Evolutionary conservation across 148 eudicot genomes (phyloP), one percentile per base, ranked within the genome.

Genomic region (Camellia japonica): DNA sequence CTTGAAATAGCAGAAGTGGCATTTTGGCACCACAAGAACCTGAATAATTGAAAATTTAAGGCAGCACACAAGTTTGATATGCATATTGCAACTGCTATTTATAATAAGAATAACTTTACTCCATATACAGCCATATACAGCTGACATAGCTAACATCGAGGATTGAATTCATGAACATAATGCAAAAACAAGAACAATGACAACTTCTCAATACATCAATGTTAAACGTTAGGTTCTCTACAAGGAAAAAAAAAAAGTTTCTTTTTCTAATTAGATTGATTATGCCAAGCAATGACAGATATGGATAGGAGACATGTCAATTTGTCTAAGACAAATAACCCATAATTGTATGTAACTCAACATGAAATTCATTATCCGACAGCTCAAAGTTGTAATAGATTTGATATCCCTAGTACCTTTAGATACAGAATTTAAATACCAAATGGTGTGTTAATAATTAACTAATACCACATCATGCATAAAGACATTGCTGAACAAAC

Each of bases 21-120:
- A 90, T 93, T 95, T 83, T 95, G 91, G 43, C 98, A 94, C 98
- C 98, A 95, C 88, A 95, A 90, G 83, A 93, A 95, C 89, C 98
- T 95, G 86, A 78, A 19, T 20, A 79, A 76, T 80, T 10, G 43
- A 70, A 51, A 62, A 41, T 42, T 7, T 5, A 30, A 13, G 58
- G 20, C 62, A 76, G 69, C 80, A 68, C 7, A 54, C 9, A 54
- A 47, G 67, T 23, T 52, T 65, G 30, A 46, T 30, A 52, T 38
- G 30, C 11, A 67, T 42, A 60, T 4, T 67, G 23, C 38, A 30
- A 30, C 1, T 30, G 38, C 38, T 30, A 30, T 30, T 30, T 30
- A 30, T 30, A 30, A 30, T 30, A 30, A 30, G 38, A 49, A 62
- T 46, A 11, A 30, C 38, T 30, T 30, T 1, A 30, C 38, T 30